Evolutionary conservation across 306 rosid species (phyloP).

Genomic region (Inga leiocalycina): DNA sequence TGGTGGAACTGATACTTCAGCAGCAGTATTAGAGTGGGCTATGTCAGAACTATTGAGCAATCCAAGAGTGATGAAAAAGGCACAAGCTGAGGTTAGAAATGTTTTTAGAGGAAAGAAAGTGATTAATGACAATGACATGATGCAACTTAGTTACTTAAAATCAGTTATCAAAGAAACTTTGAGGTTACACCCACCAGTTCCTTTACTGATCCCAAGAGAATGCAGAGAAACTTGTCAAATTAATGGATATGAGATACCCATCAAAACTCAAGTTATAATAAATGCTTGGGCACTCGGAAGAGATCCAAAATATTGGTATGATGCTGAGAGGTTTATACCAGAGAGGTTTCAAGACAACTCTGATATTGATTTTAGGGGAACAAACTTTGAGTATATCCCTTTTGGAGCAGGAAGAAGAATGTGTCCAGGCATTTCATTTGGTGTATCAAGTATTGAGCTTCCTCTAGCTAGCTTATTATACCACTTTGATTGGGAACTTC

Average conservation of each 20-base stretch:
- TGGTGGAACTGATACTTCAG: conserved; percentile 2
- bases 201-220: background rate
- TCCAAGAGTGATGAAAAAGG: background rate
- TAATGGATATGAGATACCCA: background rate
- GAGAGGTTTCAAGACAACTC: background rate
- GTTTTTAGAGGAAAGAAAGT: background rate
- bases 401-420: background rate
- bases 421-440: background rate
- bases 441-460: background rate
- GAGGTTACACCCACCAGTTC: background rate
- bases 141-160: background rate
- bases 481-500: background rate
- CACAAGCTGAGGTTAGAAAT: background rate
- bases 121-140: background rate
- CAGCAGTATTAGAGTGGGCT: background rate
- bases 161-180: background rate
- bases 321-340: background rate
- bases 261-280: background rate
- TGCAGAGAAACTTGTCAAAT: background rate
- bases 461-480: background rate
- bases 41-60: background rate
- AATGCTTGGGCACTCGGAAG: background rate
- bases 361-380: background rate
- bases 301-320: background rate
- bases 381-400: background rate